Percentiles rank a stretch among this genome's conserved stretches.
Conservation (phyloP, 2,329 filamentous ascomycete species). For the Aspergillus aculeatinus region DNA sequence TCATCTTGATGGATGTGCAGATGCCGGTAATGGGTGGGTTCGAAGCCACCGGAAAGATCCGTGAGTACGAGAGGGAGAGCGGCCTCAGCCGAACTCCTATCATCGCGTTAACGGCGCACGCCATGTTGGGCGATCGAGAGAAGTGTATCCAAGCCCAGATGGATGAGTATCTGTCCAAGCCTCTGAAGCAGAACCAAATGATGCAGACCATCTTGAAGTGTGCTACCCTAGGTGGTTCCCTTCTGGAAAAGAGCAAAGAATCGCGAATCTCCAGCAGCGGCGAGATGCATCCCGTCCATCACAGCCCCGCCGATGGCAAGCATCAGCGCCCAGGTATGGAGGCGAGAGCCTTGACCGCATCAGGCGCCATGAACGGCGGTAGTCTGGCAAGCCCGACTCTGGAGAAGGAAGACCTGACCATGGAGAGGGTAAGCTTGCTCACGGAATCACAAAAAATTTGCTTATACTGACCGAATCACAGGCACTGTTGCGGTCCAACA, state of each 20-base stretch:
- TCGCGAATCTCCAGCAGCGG: constrained; percentile 41
- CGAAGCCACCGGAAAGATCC: constrained; percentile 93
- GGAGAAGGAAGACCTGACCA: constrained; percentile 61
- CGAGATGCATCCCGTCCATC: constrained; percentile 37
- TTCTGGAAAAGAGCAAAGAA: constrained; percentile 46
- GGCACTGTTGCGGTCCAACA: constrained; percentile 51
- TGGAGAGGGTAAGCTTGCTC: constrained; percentile 52
- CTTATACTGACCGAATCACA: constrained; percentile 25
- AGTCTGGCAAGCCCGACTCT: constrained; percentile 64
- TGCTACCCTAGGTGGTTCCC: constrained; percentile 71
- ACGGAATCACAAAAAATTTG: constrained; percentile 9
- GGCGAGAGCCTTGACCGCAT: constrained; percentile 67
- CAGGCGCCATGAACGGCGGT: constrained; percentile 57
- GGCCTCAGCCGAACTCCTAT: constrained; percentile 84
- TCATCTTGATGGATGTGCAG: constrained; percentile 98
- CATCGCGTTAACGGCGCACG: constrained; percentile 93
- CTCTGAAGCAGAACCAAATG: constrained; percentile 91
- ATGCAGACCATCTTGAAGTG: constrained; percentile 98
- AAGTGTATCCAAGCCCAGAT: constrained; percentile 98
- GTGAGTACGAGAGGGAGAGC: constrained; percentile 85
- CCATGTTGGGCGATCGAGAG: constrained; percentile 97
- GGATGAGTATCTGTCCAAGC: constrained; percentile 98
- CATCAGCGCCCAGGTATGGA: constrained; percentile 58
- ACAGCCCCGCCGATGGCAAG: constrained; percentile 35
- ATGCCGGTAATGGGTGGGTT: constrained; percentile 99